Evolutionary conservation across 106 monocot genomes (phyloP), one percentile per base, ranked within the genome.

Genomic region (Dactylorhiza incarnata): DNA sequence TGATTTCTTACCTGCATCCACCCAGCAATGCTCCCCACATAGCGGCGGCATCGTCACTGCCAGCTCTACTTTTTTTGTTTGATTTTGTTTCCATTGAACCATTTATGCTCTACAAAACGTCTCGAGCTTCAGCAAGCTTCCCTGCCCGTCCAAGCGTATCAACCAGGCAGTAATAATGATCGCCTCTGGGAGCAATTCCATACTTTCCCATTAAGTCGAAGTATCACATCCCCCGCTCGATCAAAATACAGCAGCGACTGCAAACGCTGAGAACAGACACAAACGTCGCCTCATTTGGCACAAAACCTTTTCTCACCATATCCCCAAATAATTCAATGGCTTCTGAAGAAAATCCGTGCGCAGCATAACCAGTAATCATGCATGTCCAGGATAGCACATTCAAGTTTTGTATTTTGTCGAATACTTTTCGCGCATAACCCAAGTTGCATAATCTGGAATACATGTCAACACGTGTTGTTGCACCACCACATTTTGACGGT

Each of bases 301-400:
- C 71, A 14, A 78, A 65, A 6, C 75, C 86, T 11, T 17, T 76
- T 2, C 73, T 78, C 44, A 82, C 59, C 82, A 90, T 84, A 24
- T 81, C 46, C 63, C 84, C 84, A 5, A 86, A 82, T 55, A 78
- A 14, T n/a, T 72, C 53, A 17, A 90, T 54, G 48, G 84, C 86
- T 73, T 86, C 77, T 15, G 68, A 10, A 47, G 78, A 81, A 54
- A 79, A 70, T 25, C 90, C 90, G 74, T 90, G 84, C 54, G 80
- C 16, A 16, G 84, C 82, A 80, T 86, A 89, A 22, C 77, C 81
- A 49, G 79, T 66, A 22, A 89, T 89, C 89, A 89, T 89, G 7
- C 84, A 81, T 7, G 86, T 86, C 89, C 89, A 90, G 37, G 87
- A 78, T 14, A 87, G 73, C 16, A 84, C 86, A 81, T 90, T 87